These are phyloP conservation scores for Pichia kluyveri DNA, from an alignment of 805 yeast genomes.

Conservation along the genomic window DNA sequence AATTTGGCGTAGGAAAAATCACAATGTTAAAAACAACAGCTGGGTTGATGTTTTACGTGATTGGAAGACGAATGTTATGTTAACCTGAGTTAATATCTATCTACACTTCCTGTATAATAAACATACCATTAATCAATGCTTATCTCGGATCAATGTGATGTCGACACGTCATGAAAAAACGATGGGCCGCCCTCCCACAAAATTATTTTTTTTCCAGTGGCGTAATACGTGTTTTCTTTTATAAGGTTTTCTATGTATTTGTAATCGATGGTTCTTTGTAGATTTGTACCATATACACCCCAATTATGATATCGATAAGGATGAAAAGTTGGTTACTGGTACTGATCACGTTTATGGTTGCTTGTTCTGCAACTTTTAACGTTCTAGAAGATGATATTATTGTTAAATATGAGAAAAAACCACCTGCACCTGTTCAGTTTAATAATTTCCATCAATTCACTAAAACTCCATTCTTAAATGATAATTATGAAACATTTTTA, in stretches of 20 bases:
- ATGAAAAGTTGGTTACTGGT: not conserved
- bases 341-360: not conserved
- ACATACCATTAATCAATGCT: too few relatives aligned
- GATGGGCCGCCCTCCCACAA: too few relatives aligned
- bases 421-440: constrained; percentile 10
- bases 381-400: constrained; percentile 5
- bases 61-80: constrained; percentile 81
- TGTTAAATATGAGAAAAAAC: constrained; percentile 12
- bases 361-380: not conserved
- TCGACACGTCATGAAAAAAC: too few relatives aligned
- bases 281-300: too few relatives aligned
- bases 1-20: constrained; percentile 69
- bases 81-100: constrained; percentile 27
- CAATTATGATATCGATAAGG: not conserved
- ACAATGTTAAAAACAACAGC: constrained; percentile 47
- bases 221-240: too few relatives aligned
- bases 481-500: constrained; percentile 12
- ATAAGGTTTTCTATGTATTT: too few relatives aligned
- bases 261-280: too few relatives aligned
- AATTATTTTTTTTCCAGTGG: too few relatives aligned
- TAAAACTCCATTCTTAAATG: constrained; percentile 24
- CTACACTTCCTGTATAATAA: too few relatives aligned
- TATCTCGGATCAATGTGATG: too few relatives aligned
- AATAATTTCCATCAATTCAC: constrained; percentile 23
- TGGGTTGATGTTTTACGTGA: constrained; percentile 78